phyloP scores from a whole-genome alignment of 345 rosid species.

The Gossypium australe region DNA sequence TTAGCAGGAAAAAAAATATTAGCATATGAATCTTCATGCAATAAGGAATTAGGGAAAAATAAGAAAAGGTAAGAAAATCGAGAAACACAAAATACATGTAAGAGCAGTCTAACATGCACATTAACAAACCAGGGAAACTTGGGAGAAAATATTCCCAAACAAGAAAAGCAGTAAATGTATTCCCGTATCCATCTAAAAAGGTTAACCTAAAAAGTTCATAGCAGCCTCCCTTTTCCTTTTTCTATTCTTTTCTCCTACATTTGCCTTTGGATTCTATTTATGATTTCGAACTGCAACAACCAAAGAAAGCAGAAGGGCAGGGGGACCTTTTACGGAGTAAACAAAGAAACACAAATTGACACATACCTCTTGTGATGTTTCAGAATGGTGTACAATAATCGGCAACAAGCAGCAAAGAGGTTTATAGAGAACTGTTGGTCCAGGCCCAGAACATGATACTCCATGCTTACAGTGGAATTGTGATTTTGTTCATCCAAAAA shows the following conservation, averaged over 20 bases:
- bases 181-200: neutral
- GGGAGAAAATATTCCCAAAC: conserved; percentile 1
- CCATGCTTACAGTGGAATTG: conserved; percentile 21
- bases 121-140: neutral
- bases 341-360: neutral
- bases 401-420: conserved; percentile 65
- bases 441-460: conserved; percentile 36
- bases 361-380: conserved; percentile 77
- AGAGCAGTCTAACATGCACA: neutral
- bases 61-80: neutral
- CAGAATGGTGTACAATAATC: conserved; percentile 60
- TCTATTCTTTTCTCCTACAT: neutral
- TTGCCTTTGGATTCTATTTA: neutral
- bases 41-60: neutral
- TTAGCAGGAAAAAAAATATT: conserved; percentile 21
- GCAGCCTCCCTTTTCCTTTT: neutral
- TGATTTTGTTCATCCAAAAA: conserved; percentile 21
- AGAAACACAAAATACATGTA: conserved; percentile 2
- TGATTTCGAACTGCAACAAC: conserved; percentile 1
- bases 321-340: neutral
- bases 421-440: conserved; percentile 53
- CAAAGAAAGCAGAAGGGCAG: neutral
- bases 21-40: conserved; percentile 11
- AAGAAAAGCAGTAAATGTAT: neutral
- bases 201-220: neutral